phyloP scores from a whole-genome alignment of 2,329 filamentous ascomycete genomes.

The Emmonsiellopsis sp. region DNA sequence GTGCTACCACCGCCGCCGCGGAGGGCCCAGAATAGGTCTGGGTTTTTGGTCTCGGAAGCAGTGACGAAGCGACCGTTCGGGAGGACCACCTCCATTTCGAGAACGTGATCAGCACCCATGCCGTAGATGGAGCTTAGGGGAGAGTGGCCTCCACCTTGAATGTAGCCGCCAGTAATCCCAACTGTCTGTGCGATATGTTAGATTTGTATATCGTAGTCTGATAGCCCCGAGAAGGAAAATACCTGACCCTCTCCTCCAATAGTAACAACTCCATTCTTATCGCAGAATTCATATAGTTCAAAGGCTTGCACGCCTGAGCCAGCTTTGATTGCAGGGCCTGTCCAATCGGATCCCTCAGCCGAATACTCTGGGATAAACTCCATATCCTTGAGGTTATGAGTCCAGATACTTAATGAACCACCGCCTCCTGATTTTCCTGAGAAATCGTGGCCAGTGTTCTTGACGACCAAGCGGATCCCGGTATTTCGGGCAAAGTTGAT shows the following conservation, averaged over 20 bases:
- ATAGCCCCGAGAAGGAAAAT: constrained; percentile 20
- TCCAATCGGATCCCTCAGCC: constrained; percentile 30
- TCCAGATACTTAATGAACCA: constrained; percentile 34
- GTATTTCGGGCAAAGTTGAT: constrained; percentile 15
- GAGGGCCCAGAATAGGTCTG: constrained; percentile 43
- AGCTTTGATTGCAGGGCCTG: constrained; percentile 43
- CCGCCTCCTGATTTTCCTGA: constrained; percentile 52
- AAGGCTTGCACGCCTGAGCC: constrained; percentile 47
- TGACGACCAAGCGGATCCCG: constrained; percentile 36
- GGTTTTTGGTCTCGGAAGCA: constrained; percentile 40
- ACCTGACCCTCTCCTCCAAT: constrained; percentile 47
- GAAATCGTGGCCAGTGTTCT: constrained; percentile 48
- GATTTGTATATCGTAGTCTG: neutral
- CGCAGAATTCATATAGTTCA: constrained; percentile 40
- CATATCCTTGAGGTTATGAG: constrained; percentile 23
- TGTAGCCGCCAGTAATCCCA: constrained; percentile 50
- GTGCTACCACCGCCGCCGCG: constrained; percentile 49
- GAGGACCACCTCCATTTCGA: constrained; percentile 49
- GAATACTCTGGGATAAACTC: constrained; percentile 24
- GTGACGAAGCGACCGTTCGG: constrained; percentile 38
- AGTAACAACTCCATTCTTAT: constrained; percentile 39
- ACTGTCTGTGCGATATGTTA: constrained; percentile 42
- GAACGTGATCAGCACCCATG: constrained; percentile 49
- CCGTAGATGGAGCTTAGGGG: constrained; percentile 43
- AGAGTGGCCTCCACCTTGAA: constrained; percentile 52